Evolutionary conservation across 257 asterid species (phyloP).

Genomic region (Cordia subcordata): DNA sequence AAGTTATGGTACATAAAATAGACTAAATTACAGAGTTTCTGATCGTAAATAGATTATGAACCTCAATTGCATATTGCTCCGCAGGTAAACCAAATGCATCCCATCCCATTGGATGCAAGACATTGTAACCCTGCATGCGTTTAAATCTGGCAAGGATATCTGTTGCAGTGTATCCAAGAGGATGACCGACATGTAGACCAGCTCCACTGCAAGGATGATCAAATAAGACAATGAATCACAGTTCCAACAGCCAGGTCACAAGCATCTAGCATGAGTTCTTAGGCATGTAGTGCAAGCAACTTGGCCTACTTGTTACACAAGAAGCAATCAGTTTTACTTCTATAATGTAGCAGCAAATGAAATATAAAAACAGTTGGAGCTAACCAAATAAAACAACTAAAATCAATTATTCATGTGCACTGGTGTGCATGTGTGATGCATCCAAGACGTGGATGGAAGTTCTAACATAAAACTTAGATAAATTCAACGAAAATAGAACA

Average conservation of each 20-base stretch:
- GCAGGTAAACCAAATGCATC: constrained; percentile 99
- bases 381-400: too few relatives aligned
- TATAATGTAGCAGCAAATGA: not conserved
- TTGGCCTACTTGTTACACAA: too few relatives aligned
- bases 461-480: too few relatives aligned
- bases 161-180: constrained; percentile 98
- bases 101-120: constrained; percentile 99
- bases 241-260: constrained; percentile 6
- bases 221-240: constrained; percentile 5
- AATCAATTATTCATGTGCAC: too few relatives aligned
- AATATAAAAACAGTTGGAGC: not conserved
- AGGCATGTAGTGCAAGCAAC: too few relatives aligned
- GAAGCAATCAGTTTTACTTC: too few relatives aligned
- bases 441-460: too few relatives aligned
- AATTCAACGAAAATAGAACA: too few relatives aligned
- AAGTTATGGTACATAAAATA: constrained; percentile 12
- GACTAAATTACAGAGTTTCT: not conserved
- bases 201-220: constrained; percentile 75
- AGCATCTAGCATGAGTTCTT: not conserved
- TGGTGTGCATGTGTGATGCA: too few relatives aligned
- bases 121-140: constrained; percentile 96
- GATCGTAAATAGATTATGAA: constrained; percentile 10
- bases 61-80: constrained; percentile 97
- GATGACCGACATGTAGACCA: constrained; percentile 97
- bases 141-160: constrained; percentile 93